Base-by-base conservation (phyloP, 2,329 filamentous ascomycete genomes). In the Laburnicola sp. region DNA sequence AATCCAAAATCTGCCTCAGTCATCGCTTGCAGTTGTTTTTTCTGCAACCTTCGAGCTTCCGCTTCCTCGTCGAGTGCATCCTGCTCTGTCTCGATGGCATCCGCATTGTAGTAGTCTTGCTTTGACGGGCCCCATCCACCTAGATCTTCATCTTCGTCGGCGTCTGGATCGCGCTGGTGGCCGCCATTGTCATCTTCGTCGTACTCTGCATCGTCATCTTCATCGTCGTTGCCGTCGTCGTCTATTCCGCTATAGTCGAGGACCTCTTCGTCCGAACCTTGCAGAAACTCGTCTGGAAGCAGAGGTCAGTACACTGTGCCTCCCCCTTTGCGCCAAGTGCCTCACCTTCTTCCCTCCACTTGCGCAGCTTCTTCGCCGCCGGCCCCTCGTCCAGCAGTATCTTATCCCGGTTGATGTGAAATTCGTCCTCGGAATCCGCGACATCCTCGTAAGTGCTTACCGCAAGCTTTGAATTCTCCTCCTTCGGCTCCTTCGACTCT, bases 361-460 rank as follows among this genome's bases (percentile, higher is more conserved):
- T 87, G 63, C 87, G 85, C 65, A 86, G 81, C 58, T 89, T 85
- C 77, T 97, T 97, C 27, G 86, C 85, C 34, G 84, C 82, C 10
- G 87, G 89, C 30, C 82, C 87, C 60, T 96, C 91, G 27, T 96
- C 90, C 34, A 99, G 81, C 65, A 93, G 75, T 56, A 99, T 86
- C 68, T 89, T 87, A 74, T 99, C 94, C 58, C 88, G 84, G 58
- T 92, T 87, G 53, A 92, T 79, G 65, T 93, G 90, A 71, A 96
- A 96, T 70, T 96, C 91, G 72, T 99, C 94, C 72, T 96, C 91
- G 1, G 91, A 95, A 71, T 97, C 87, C 59, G 92, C 90, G 62
- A 99, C 87, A 74, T 96, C 91, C 73, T 93, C 86, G 72, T 82
- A 93, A 2, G 83, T 86, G 50, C 69, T 74, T 49, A 81, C 76